phyloP scores from a whole-genome alignment of 1,139 yeast genomes.

The Hansenula lynferdii region DNA sequence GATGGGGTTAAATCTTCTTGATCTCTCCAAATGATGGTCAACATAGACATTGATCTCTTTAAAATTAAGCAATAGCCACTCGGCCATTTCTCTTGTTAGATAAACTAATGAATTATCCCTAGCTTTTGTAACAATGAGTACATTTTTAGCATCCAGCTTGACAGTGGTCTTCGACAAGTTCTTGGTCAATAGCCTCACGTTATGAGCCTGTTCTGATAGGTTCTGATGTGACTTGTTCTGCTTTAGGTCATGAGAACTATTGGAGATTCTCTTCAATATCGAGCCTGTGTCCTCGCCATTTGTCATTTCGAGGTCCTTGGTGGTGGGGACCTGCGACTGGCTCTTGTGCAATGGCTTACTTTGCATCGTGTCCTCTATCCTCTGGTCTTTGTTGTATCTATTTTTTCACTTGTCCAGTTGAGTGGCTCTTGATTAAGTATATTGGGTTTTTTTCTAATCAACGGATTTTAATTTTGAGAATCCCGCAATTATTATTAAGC shows the following conservation, averaged over 20 bases:
- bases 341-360: not conserved
- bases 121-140: constrained; percentile 82
- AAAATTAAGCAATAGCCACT: constrained; percentile 57
- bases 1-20: constrained; percentile 56
- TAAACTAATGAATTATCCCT: constrained; percentile 73
- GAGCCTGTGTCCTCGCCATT: constrained; percentile 9
- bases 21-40: constrained; percentile 55
- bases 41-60: constrained; percentile 60
- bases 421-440: too few relatives aligned
- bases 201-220: constrained; percentile 80
- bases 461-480: too few relatives aligned
- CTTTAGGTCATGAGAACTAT: constrained; percentile 16
- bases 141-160: constrained; percentile 60
- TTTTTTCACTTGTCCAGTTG: too few relatives aligned
- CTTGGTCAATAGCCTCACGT: constrained; percentile 74
- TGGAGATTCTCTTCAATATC: constrained; percentile 10
- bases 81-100: constrained; percentile 72
- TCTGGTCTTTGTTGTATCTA: too few relatives aligned
- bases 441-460: too few relatives aligned
- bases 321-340: not conserved
- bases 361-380: too few relatives aligned
- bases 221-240: constrained; percentile 65
- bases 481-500: too few relatives aligned
- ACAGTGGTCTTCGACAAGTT: constrained; percentile 72
- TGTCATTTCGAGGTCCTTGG: constrained; percentile 3